Evolutionary conservation across 2,329 filamentous ascomycete genomes (phyloP), one percentile per base, ranked within the genome.

Genomic region (Paecilomyces variotii): DNA sequence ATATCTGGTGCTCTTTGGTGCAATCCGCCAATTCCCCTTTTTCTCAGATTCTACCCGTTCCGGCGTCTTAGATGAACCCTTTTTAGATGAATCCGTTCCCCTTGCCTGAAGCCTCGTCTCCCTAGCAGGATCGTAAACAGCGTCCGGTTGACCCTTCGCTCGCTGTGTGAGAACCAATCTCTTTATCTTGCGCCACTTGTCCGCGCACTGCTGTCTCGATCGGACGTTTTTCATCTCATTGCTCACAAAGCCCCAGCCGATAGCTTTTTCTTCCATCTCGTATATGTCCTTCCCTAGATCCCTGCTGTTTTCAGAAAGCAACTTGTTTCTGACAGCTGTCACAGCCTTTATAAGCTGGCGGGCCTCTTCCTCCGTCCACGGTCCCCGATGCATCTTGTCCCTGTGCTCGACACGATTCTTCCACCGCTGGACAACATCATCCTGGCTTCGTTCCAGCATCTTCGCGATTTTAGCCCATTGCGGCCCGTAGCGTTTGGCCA

Each of bases 391-490:
- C 67, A 72, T 71, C 6, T 69, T 74, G 6, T 55, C 60, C 3
- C 72, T 69, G 59, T 76, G 70, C 58, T 74, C 67, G 4, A 78
- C 67, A 50, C 68, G 69, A 57, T 78, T 76, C 56, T 74, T 73
- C 75, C 75, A 78, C 35, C 75, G 64, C 60, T 77, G 75, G 4
- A 70, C 70, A 24, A 78, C 75, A 59, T 76, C 73, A 57, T 78
- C 76, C 26, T 70, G 67, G 12, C 67, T 74, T 26, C 76, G 68
- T 6, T 70, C 72, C 35, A 78, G 58, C 5, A 72, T 57, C 54
- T 68, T 72, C 27, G 72, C 73, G 55, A 78, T 76, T 1, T 67
- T 62, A 3, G 70, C 67, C 61, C 65, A 78, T 61, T 74, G 75
- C 1, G 71, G 62, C 1, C 74, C 75, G 50, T 74, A 56, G 24